phyloP scores from a whole-genome alignment of 768 basidiomycete genomes.

The Russula abietina region DNA sequence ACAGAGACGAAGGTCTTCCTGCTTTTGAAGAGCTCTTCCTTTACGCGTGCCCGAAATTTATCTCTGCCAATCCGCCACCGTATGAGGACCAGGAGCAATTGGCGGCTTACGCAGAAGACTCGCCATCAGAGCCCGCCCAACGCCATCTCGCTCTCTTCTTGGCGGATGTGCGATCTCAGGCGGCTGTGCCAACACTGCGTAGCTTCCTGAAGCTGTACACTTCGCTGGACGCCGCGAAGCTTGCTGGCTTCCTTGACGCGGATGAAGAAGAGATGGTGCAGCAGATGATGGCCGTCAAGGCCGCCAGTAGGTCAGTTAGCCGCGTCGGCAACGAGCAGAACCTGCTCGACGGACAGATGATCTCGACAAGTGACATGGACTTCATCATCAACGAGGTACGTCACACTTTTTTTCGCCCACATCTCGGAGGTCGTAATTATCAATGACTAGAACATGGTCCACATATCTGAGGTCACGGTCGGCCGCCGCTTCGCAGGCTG shows the following conservation, averaged over 20 bases:
- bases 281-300: slow-evolving; percentile 96
- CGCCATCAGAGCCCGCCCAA: slow-evolving; percentile 64
- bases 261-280: slow-evolving; percentile 94
- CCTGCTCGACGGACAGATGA: slow-evolving; percentile 78
- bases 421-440: neutral
- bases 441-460: slow-evolving; percentile 77
- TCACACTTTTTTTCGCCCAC: slow-evolving; percentile 10
- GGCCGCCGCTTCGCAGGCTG: slow-evolving; percentile 92
- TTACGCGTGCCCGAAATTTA: slow-evolving; percentile 95
- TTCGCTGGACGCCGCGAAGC: slow-evolving; percentile 83
- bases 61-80: slow-evolving; percentile 88
- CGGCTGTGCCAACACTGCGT: slow-evolving; percentile 76
- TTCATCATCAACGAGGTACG: slow-evolving; percentile 91
- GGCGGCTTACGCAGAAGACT: slow-evolving; percentile 35
- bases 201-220: slow-evolving; percentile 96
- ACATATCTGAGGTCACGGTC: slow-evolving; percentile 91
- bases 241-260: slow-evolving; percentile 84
- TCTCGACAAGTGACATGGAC: slow-evolving; percentile 89
- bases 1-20: slow-evolving; percentile 62
- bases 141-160: slow-evolving; percentile 85
- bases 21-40: slow-evolving; percentile 91
- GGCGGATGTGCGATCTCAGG: slow-evolving; percentile 66
- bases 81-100: slow-evolving; percentile 75
- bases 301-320: slow-evolving; percentile 71
- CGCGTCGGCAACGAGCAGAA: slow-evolving; percentile 45